These are phyloP conservation scores for Lachancea lanzarotensis DNA, from an alignment of 805 yeast genomes.

Conservation along the genomic window DNA sequence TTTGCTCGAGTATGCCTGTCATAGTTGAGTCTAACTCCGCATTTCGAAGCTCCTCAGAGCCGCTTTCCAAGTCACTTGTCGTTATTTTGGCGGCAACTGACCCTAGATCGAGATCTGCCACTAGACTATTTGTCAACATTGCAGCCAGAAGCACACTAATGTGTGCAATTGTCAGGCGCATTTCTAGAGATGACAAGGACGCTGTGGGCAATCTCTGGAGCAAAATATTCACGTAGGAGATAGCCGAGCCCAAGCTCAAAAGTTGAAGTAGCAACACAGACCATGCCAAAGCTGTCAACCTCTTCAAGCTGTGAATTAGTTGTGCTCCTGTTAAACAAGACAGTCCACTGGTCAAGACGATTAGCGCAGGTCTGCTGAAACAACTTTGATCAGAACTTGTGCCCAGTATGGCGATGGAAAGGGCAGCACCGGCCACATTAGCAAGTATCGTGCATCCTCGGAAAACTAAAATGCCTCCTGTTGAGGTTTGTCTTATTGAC, in stretches of 20 bases:
- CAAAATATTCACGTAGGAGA: not conserved
- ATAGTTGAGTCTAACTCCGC: conserved; percentile 1
- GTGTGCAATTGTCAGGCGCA: conserved; percentile 5
- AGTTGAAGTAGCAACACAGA: not conserved
- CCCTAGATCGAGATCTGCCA: not conserved
- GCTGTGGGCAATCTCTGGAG: not conserved
- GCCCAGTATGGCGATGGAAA: conserved; percentile 7
- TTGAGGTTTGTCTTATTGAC: not conserved
- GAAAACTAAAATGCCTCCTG: not conserved
- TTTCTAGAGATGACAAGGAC: not conserved
- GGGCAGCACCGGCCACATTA: conserved; percentile 4
- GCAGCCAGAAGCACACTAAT: conserved; percentile 2
- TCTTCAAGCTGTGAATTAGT: not conserved
- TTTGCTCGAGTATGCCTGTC: too few relatives aligned
- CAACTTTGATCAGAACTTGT: not conserved
- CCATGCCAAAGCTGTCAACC: not conserved
- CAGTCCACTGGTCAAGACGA: conserved; percentile 2
- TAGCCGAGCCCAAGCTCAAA: not conserved
- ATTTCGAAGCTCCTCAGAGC: conserved; percentile 2
- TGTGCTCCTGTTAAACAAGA: not conserved
- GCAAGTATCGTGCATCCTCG: not conserved
- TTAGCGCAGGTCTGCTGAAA: conserved; percentile 2
- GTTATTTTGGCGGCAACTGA: not conserved
- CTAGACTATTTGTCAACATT: conserved; percentile 4
- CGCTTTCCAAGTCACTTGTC: not conserved